Percentiles rank a stretch among this genome's conserved stretches.
phyloP scores from a whole-genome alignment of 2,329 filamentous ascomycete species.

The Phialocephala subalpina region DNA sequence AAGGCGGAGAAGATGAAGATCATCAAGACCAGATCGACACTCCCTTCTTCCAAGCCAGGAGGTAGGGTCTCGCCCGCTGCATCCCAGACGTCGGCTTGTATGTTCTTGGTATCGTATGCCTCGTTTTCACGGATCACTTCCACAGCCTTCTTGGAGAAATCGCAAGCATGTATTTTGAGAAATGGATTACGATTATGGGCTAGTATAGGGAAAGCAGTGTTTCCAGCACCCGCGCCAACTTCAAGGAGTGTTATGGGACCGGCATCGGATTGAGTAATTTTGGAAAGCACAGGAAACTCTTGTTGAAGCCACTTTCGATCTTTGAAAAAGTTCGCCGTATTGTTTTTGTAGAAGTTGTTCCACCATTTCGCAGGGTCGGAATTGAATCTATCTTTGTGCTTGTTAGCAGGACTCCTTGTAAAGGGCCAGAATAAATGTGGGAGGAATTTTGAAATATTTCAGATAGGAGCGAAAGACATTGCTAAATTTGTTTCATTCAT shows the following conservation, averaged over 20 bases:
- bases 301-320: conserved; percentile 96
- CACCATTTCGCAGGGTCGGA: conserved; percentile 93
- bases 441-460: conserved; percentile 50
- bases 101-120: conserved; percentile 73
- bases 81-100: conserved; percentile 96
- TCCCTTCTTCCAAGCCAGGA: conserved; percentile 77
- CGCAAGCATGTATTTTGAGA: conserved; percentile 89
- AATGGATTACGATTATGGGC: conserved; percentile 82
- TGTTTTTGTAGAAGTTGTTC: conserved; percentile 98
- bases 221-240: conserved; percentile 93
- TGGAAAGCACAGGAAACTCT: conserved; percentile 89
- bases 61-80: conserved; percentile 77
- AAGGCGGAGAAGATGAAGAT: conserved; percentile 98
- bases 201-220: conserved; percentile 93
- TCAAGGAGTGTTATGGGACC: conserved; percentile 80
- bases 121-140: conserved; percentile 87
- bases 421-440: conserved; percentile 14
- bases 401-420: conserved; percentile 49
- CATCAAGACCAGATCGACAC: conserved; percentile 90
- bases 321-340: conserved; percentile 98
- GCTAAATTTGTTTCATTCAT: conserved; percentile 66
- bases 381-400: conserved; percentile 77
- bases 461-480: conserved; percentile 80
- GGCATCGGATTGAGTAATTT: conserved; percentile 74
- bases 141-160: conserved; percentile 95